phyloP scores from a whole-genome alignment of 1,139 yeast genomes.

The Sugiyamaella japonica region DNA sequence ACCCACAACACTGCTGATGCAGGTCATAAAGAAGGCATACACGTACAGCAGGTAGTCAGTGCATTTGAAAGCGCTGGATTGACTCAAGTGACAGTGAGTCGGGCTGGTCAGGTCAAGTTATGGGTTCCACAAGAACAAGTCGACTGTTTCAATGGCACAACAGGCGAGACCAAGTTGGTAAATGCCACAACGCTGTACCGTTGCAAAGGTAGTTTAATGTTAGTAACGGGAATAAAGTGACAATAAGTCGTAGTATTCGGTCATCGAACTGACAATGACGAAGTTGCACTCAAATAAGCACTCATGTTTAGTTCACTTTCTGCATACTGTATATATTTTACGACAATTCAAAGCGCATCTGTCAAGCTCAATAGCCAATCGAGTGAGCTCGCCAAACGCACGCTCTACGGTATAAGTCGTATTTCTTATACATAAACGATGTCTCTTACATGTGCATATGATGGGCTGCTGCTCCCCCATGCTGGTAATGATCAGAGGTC shows the following conservation, averaged over 20 bases:
- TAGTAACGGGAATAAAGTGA: slow-evolving; percentile 24
- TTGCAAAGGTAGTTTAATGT: slow-evolving; percentile 22
- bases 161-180: slow-evolving; percentile 15
- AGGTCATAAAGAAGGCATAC: slow-evolving; percentile 29
- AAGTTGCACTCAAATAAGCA: too few relatives aligned
- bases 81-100: slow-evolving; percentile 22
- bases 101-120: slow-evolving; percentile 25
- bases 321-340: too few relatives aligned
- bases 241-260: too few relatives aligned
- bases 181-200: slow-evolving; percentile 23
- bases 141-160: slow-evolving; percentile 18
- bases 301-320: too few relatives aligned
- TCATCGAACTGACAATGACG: too few relatives aligned
- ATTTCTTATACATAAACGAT: neutral
- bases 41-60: slow-evolving; percentile 19
- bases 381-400: too few relatives aligned
- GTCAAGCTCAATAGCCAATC: too few relatives aligned
- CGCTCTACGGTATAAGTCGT: neutral
- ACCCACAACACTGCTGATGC: slow-evolving; percentile 25
- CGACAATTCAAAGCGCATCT: too few relatives aligned
- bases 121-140: slow-evolving; percentile 31
- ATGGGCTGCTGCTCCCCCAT: neutral
- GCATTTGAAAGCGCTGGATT: slow-evolving; percentile 29
- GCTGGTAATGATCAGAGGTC: neutral
- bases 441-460: neutral